A percentile compares a stretch with the other conserved stretches of the same genome.
phyloP scores from a whole-genome alignment of 768 basidiomycete genomes.

The Kwoniella pini region DNA sequence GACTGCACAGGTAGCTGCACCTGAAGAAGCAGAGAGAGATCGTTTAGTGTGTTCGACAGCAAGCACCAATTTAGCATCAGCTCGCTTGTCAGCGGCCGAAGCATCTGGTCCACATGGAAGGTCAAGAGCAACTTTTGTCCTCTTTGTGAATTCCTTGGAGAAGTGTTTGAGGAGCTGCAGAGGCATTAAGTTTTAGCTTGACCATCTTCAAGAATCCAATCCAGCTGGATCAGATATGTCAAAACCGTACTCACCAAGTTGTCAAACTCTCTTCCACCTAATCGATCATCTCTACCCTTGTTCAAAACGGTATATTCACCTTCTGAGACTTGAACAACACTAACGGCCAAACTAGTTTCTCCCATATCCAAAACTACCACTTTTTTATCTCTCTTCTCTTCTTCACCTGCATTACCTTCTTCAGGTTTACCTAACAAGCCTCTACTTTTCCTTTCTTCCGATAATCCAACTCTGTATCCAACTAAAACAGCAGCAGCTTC shows the following conservation, averaged over 20 bases:
- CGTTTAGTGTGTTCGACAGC: constrained; percentile 94
- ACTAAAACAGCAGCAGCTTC: constrained; percentile 75
- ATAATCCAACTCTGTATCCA: constrained; percentile 56
- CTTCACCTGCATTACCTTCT: constrained; percentile 52
- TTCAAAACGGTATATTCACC: constrained; percentile 55
- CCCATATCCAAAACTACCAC: constrained; percentile 56
- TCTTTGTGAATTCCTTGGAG: constrained; percentile 94
- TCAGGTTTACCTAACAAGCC: constrained; percentile 52
- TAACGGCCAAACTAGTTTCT: constrained; percentile 54
- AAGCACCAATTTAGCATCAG: constrained; percentile 88
- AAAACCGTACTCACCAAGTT: constrained; percentile 48
- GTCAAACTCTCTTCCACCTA: constrained; percentile 56
- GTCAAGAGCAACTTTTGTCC: constrained; percentile 74
- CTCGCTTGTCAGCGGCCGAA: constrained; percentile 69
- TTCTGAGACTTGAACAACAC: constrained; percentile 50
- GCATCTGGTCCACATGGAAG: constrained; percentile 63
- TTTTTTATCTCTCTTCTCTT: constrained; percentile 54
- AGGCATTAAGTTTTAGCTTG: no score
- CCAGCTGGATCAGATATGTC: constrained; percentile 33
- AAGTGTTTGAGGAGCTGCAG: constrained; percentile 80
- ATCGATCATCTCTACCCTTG: constrained; percentile 52
- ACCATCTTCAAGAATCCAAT: no score
- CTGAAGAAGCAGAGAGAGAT: constrained; percentile 79
- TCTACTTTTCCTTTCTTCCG: constrained; percentile 50
- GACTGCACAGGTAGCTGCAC: constrained; percentile 86